phyloP scores from a whole-genome alignment of 2,329 filamentous ascomycete species.

The Colletotrichum cereale region DNA sequence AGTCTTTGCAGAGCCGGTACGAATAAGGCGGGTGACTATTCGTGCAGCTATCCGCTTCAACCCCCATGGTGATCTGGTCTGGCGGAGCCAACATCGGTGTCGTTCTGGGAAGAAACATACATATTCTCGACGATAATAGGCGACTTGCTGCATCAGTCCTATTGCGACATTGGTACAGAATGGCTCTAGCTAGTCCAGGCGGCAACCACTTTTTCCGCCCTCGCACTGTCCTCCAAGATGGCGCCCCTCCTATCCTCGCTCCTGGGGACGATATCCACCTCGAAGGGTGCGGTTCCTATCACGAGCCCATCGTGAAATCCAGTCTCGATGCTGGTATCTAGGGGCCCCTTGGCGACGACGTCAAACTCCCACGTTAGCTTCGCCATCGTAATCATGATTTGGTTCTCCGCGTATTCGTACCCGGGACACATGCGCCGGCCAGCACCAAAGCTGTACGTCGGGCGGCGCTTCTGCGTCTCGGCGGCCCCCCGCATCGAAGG shows the following conservation, averaged over 20 bases:
- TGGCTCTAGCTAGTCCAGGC: neutral
- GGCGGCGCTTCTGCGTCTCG: constrained; percentile 38
- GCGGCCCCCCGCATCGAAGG: constrained; percentile 20
- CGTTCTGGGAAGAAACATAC: no score
- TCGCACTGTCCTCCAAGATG: constrained; percentile 35
- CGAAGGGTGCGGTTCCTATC: constrained; percentile 41
- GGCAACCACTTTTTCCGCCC: constrained; percentile 1
- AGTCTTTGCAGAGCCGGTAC: no score
- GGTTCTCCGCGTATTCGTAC: constrained; percentile 61
- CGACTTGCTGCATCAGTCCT: no score
- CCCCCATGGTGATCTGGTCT: no score
- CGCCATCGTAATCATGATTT: constrained; percentile 53
- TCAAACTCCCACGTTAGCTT: constrained; percentile 64
- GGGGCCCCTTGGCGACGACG: constrained; percentile 43
- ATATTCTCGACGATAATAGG: no score
- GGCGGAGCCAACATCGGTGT: no score
- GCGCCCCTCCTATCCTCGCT: constrained; percentile 37
- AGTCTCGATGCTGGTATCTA: constrained; percentile 45
- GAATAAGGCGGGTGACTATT: no score
- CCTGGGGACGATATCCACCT: constrained; percentile 42
- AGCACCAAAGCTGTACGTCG: constrained; percentile 59
- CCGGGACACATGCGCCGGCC: constrained; percentile 63
- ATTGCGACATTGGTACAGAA: neutral
- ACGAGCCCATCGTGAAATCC: constrained; percentile 44
- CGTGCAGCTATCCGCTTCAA: no score